These are phyloP conservation scores for Diaporthe amygdali DNA, from an alignment of 2,329 filamentous ascomycete species.

Conservation along the genomic window DNA sequence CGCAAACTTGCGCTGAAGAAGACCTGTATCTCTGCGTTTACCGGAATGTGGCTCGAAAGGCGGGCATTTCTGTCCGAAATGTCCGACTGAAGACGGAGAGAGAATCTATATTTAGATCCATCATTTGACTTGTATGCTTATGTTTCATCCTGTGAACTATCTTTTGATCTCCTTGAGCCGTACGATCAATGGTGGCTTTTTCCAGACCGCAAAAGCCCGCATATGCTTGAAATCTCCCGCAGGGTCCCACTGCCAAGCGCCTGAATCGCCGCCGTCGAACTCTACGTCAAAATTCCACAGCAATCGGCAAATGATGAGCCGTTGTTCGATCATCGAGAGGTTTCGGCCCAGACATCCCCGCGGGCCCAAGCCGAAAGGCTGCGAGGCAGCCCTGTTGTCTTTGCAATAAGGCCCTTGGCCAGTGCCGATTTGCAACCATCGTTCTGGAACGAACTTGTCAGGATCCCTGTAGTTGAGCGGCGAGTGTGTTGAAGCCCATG, in stretches of 20 bases:
- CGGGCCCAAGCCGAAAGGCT: background rate
- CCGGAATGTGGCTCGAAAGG: no score
- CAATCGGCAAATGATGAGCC: background rate
- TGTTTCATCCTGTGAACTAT: conserved; percentile 27
- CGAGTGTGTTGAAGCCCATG: background rate
- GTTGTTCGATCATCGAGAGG: background rate
- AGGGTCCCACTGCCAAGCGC: background rate
- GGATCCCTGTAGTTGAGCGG: background rate
- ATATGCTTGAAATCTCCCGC: background rate
- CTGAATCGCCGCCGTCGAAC: background rate
- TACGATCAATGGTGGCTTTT: background rate
- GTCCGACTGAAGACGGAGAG: background rate
- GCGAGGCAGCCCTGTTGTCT: background rate
- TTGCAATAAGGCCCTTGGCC: background rate
- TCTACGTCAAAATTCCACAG: conserved; percentile 8
- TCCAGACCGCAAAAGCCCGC: background rate
- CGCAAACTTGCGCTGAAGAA: background rate
- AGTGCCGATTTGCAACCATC: background rate
- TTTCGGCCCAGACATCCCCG: conserved; percentile 1
- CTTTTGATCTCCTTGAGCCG: background rate
- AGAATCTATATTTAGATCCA: background rate
- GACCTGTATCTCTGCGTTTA: background rate
- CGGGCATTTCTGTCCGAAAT: no score
- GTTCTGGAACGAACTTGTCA: background rate
- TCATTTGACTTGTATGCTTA: background rate